These are phyloP conservation scores for Pythium pyrilobum DNA, from an alignment of 352 stramenopile species.

Conservation along the genomic window DNA sequence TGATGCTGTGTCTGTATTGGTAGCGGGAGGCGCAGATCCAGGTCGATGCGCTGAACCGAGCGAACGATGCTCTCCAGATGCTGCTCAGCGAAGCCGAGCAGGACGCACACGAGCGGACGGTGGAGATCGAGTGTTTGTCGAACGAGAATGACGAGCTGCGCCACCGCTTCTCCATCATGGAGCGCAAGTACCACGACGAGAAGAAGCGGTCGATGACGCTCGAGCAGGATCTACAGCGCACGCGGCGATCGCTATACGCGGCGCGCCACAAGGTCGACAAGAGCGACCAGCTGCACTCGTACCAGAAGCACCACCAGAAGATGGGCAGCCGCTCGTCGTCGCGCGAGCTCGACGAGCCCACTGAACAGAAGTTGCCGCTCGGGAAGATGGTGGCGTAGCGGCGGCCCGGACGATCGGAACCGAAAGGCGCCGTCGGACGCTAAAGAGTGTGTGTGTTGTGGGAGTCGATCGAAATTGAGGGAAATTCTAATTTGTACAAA, in stretches of 20 bases:
- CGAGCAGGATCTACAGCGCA: slow-evolving; percentile 56
- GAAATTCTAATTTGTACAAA: slow-evolving; percentile 33
- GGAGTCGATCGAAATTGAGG: too few relatives aligned
- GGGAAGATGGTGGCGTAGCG: slow-evolving; percentile 1
- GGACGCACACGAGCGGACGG: slow-evolving; percentile 47
- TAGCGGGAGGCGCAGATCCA: slow-evolving; percentile 60
- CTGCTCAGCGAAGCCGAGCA: slow-evolving; percentile 56
- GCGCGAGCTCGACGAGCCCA: slow-evolving; percentile 2
- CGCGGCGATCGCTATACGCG: slow-evolving; percentile 19
- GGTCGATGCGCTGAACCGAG: slow-evolving; percentile 42
- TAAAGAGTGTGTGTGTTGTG: too few relatives aligned
- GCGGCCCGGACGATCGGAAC: too few relatives aligned
- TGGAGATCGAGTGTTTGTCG: slow-evolving; percentile 69
- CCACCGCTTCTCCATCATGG: slow-evolving; percentile 50
- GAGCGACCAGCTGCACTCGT: background rate
- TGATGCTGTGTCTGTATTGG: background rate
- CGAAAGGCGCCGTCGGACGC: too few relatives aligned
- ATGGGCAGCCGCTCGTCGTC: slow-evolving; percentile 5
- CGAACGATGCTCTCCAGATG: slow-evolving; percentile 64
- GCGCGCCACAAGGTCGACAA: slow-evolving; percentile 15
- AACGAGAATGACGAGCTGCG: slow-evolving; percentile 78
- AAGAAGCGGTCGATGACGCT: slow-evolving; percentile 52
- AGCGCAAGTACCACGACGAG: slow-evolving; percentile 66
- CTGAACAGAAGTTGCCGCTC: background rate
- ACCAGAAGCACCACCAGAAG: slow-evolving; percentile 18